These are phyloP conservation scores for Stagonosporopsis chrysanthemi DNA, from an alignment of 2,329 filamentous ascomycete genomes.

Conservation along the genomic window DNA sequence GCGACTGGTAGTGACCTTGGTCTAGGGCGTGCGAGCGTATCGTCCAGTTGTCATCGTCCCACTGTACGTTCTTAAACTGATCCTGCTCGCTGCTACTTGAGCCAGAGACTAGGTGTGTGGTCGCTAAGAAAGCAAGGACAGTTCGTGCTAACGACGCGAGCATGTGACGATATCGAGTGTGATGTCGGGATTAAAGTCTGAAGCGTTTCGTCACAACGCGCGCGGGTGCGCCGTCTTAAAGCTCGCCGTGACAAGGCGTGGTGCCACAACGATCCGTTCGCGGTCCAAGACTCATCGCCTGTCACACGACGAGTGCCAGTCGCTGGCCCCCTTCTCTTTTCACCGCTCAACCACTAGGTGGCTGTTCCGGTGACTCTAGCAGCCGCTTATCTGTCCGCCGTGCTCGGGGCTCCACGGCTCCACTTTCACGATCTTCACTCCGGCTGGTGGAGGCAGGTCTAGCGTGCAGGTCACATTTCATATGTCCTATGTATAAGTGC, in stretches of 20 bases:
- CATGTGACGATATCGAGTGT: constrained; percentile 7
- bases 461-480: constrained; percentile 2
- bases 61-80: constrained; percentile 57
- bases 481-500: background rate
- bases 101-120: constrained; percentile 8
- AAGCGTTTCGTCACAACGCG: background rate
- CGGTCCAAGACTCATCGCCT: background rate
- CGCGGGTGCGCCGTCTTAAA: constrained; percentile 9
- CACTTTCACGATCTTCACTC: constrained; percentile 6
- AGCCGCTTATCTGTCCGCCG: constrained; percentile 8
- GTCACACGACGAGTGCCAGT: constrained; percentile 6
- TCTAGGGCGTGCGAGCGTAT: constrained; percentile 62
- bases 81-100: constrained; percentile 34
- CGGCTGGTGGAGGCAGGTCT: constrained; percentile 1
- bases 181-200: background rate
- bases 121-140: constrained; percentile 23
- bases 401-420: constrained; percentile 6
- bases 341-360: constrained; percentile 15
- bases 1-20: constrained; percentile 67
- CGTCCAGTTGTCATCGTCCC: constrained; percentile 66
- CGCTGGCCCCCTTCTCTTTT: constrained; percentile 2
- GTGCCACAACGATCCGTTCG: constrained; percentile 10
- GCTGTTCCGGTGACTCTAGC: constrained; percentile 4
- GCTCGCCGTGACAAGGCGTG: background rate
- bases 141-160: constrained; percentile 11